Evolutionary conservation across 768 basidiomycete genomes (phyloP), one percentile per base, ranked within the genome.

Genomic region (Tricholoma hemisulphureum): DNA sequence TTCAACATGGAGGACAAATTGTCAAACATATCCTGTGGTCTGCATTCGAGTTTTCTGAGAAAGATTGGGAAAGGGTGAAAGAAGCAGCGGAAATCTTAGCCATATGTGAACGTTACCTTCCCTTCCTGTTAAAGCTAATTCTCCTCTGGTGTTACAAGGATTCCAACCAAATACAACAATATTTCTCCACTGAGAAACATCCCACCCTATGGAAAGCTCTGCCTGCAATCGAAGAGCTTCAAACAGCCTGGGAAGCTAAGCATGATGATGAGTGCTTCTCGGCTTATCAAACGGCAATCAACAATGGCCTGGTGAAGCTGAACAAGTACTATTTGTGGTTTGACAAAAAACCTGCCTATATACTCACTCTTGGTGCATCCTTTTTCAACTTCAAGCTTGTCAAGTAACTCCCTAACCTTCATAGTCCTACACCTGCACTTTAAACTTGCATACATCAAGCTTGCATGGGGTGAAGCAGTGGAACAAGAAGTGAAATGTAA

Each of bases 131-230:
- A 13, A 35, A 14, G 34, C 34, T 35, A 35, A 35, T 35, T 9
- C 11, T 3, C 4, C 14, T 16, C 34, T 14, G n/a, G n/a, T n/a
- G n/a, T n/a, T n/a, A n/a, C n/a, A n/a, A 69, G 63, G 68, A 72
- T 8, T 56, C 65, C 1, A 66, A 72, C 20, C n/a, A 35, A 3
- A 34, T 58, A 13, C 50, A 52, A 62, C 59, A 64, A 18, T 59
- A 64, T 16, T 71, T 73, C 55, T 73, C 69, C 0, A 28, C 67
- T 0, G 69, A 70, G 13, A 35, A 54, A 6, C 55, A 58, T 0
- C 65, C 66, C 1, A 73, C 71, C 0, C 60, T 75, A 0, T 72
- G 62, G 55, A 51, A 32, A 1, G 67, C 62, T 0, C 66, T 74
- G 6, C 70, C 11, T 5, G 34, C 4, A 13, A 9, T 35, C 14